Base-by-base conservation (phyloP, 192 early-diverging fungal genomes). In the Backusella circina region DNA sequence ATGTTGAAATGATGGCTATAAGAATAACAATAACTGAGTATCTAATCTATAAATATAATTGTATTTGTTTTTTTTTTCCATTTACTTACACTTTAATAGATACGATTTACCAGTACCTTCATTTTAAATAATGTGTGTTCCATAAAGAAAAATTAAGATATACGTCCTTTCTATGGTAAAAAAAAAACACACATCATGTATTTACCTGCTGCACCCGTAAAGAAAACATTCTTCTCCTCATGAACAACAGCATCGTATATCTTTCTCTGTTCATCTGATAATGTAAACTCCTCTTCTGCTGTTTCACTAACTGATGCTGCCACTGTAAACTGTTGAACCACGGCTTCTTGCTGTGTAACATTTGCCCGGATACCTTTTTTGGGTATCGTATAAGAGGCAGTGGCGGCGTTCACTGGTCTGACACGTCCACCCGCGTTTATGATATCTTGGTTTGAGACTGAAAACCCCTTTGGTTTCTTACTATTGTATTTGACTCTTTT, bases 181-280 rank as follows among this genome's bases (percentile, higher is more conserved):
- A 67, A 7, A 44, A 21, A 67, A 32, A 47, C 36, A 33, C 31
- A 47, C 36, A 33, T n/a, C 12, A 31, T 16, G 44, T n/a, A 44
- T 16, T 13, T 75, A 75, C 74, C 74, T 1, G 93, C 93, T 7
- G 93, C 90, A 37, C 93, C 93, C 8, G 91, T 94, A 68, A 93
- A 91, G 67, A 94, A 93, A 13, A 93, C 75, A 76, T 80, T 92
- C 28, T 83, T 67, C 26, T 85, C 38, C 12, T 84, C 61, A 23
- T 84, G 82, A n/a, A 94, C 72, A 13, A 88, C 90, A 73, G 86
- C 57, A 39, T 91, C 57, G 30, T 91, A 78, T 0, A 91, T 86
- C 65, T 86, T 78, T 13, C 79, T 82, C 73, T 94, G 92, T 65
- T 92, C 84, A 7, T 41, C 72, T 16, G 86, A 84, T 37, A 87